Base-by-base conservation (phyloP, 331 rosid genomes). In the Phaseolus coccineus region DNA sequence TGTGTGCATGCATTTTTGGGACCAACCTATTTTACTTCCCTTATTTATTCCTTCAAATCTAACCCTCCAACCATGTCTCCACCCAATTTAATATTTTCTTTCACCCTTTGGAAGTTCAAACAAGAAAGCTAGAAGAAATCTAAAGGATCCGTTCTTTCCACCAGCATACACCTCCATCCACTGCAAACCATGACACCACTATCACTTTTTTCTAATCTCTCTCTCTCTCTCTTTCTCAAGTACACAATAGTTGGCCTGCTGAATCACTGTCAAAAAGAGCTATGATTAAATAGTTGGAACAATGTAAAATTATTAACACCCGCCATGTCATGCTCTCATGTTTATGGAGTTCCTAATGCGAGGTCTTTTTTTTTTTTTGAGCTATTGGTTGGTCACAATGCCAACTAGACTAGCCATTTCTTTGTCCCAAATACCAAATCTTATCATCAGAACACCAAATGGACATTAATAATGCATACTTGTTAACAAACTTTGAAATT, bases 261-360 rank as follows among this genome's bases (percentile, higher is more conserved):
- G 77, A 78, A 74, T 69, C 68, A 46, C 58, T 83, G 91, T 85
- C 95, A 84, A 13, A 42, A 15, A 46, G 79, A 74, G 91, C 83
- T 87, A 91, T 91, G 95, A 88, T 90, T 90, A 88, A 84, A 85
- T 88, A 89, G 85, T 90, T 86, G 91, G 93, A 87, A 80, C 81
- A 84, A 72, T 16, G 84, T 42, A 83, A 81, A 75, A 53, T 72
- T 57, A 19, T 27, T 13, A 13, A 14, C 73, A 46, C 57, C 48
- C 12, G 47, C 47, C 22, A 19, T 19, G 22, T 19, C 22, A 19
- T 19, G 22, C 22, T 19, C 22, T 19, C 22, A 19, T 19, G 22
- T 19, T 19, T 19, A 19, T 19, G 22, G 22, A 19, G 22, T 19
- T 19, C 22, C 22, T 19, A 19, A 19, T 19, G 22, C 22, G 22